Evolutionary conservation across 345 rosid genomes (phyloP).

Genomic region (Dimocarpus longan): DNA sequence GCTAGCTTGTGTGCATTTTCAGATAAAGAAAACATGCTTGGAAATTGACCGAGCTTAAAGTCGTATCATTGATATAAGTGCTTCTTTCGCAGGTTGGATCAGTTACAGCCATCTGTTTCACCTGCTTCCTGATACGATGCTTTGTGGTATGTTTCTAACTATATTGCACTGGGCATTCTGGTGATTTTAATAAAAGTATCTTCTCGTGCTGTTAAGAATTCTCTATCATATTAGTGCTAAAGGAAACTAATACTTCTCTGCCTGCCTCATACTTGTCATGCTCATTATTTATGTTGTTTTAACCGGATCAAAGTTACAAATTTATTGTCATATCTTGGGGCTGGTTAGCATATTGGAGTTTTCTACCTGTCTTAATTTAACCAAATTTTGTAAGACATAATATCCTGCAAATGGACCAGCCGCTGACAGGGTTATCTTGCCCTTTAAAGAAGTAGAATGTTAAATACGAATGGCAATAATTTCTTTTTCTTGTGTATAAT

Average conservation of each 20-base stretch:
- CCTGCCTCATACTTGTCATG: neutral
- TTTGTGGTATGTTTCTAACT: conserved; percentile 67
- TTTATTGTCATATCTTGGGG: neutral
- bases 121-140: conserved; percentile 93
- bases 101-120: conserved; percentile 95
- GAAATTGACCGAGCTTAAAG: neutral
- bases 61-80: conserved; percentile 16
- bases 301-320: neutral
- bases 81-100: conserved; percentile 80
- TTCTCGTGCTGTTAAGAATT: neutral
- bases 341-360: neutral
- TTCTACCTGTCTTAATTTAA: neutral
- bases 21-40: neutral
- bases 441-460: neutral
- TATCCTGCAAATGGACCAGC: neutral
- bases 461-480: neutral
- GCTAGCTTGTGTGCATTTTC: conserved; percentile 1
- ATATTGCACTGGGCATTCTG: neutral
- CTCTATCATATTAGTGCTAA: neutral
- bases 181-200: neutral
- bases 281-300: neutral
- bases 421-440: neutral
- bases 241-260: neutral
- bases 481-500: neutral
- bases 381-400: neutral